These are phyloP conservation scores for Apium graveolens DNA, from an alignment of 129 eudicot genomes.

Conservation along the genomic window DNA sequence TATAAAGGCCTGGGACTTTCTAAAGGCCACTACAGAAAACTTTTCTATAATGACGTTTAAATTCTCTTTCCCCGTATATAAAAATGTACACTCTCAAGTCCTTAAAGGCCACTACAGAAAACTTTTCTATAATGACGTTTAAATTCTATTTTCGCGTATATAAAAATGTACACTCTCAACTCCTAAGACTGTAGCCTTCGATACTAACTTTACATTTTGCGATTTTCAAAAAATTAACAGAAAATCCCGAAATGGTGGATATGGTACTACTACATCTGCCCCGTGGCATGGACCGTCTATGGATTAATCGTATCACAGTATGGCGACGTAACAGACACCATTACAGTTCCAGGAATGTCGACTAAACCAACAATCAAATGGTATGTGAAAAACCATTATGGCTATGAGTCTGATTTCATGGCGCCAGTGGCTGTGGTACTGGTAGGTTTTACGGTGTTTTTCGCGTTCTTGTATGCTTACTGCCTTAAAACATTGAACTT, in stretches of 20 bases:
- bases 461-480: conserved; percentile 52
- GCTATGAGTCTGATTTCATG: conserved; percentile 57
- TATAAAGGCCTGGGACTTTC: no score
- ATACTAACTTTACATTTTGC: background rate
- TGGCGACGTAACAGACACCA: conserved; percentile 36
- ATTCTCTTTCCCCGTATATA: no score
- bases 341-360: conserved; percentile 34
- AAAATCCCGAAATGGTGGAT: conserved; percentile 82
- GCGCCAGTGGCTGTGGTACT: conserved; percentile 68
- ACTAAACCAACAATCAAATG: conserved; percentile 25
- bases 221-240: conserved; percentile 21
- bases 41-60: no score
- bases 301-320: conserved; percentile 62
- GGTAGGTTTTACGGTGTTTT: conserved; percentile 54
- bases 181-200: no score
- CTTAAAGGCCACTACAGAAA: no score
- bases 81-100: no score
- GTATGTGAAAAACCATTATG: conserved; percentile 42
- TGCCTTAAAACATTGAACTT: conserved; percentile 61
- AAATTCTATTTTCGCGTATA: no score
- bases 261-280: conserved; percentile 80
- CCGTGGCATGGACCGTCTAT: conserved; percentile 79
- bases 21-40: no score
- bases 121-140: no score
- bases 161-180: no score